These are phyloP conservation scores for Acanthamoeba polyphaga DNA, from an alignment of 208 protist species.

Conservation along the genomic window DNA sequence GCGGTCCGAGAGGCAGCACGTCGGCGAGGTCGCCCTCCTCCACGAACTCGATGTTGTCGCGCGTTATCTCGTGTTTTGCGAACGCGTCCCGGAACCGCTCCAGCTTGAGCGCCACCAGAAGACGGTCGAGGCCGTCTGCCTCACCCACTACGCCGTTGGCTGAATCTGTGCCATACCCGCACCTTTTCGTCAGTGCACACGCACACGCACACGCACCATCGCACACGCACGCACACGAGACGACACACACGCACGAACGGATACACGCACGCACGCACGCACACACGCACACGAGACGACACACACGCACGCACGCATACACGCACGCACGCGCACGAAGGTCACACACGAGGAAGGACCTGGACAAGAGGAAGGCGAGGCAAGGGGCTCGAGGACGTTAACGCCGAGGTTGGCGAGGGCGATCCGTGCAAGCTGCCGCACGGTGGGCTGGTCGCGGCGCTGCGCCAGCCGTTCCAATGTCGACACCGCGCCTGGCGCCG, in stretches of 20 bases:
- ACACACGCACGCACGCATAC: too few species aligned
- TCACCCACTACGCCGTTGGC: background rate
- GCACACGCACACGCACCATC: background rate
- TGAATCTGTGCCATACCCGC: background rate
- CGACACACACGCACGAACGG: too few species aligned
- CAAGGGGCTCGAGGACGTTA: background rate
- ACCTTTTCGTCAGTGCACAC: too few species aligned
- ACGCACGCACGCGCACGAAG: background rate
- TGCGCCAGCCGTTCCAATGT: background rate
- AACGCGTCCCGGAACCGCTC: background rate
- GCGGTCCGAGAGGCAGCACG: background rate
- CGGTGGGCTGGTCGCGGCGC: background rate
- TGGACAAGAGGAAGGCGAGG: background rate
- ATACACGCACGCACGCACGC: background rate
- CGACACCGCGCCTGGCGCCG: background rate
- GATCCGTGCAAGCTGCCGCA: slow-evolving; percentile 8
- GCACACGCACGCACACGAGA: too few species aligned
- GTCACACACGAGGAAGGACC: background rate
- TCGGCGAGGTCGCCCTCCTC: background rate
- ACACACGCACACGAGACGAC: background rate
- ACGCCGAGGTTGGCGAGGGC: slow-evolving; percentile 7
- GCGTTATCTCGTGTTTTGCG: background rate
- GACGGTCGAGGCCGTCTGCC: background rate
- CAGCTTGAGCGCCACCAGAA: slow-evolving; percentile 15
- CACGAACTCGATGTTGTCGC: background rate